Conservation (phyloP, 2,329 filamentous ascomycete species). For the Phoma sp. region DNA sequence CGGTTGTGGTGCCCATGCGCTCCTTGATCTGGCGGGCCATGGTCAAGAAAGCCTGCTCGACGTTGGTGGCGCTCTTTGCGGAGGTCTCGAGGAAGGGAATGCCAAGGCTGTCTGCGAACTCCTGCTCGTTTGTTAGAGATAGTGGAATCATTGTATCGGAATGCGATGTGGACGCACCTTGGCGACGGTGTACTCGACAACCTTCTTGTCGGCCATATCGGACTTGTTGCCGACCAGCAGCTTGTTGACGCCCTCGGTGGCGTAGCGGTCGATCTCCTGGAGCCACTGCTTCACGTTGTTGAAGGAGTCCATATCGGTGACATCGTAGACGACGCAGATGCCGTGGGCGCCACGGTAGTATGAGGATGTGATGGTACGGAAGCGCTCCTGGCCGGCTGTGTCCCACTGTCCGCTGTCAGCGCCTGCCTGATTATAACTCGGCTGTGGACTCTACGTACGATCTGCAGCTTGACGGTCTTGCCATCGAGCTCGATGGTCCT, state of each 20-base stretch:
- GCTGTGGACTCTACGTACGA: constrained; percentile 56
- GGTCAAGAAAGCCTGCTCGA: constrained; percentile 99
- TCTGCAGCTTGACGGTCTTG: constrained; percentile 99
- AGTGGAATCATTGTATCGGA: background rate
- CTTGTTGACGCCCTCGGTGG: constrained; percentile 99
- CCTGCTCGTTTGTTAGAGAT: constrained; percentile 60
- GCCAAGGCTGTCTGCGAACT: constrained; percentile 97
- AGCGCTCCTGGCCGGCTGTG: constrained; percentile 97
- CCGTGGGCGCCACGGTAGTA: constrained; percentile 99
- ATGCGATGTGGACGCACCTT: constrained; percentile 69
- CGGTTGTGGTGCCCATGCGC: constrained; percentile 95
- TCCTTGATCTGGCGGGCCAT: constrained; percentile 99
- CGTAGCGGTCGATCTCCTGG: constrained; percentile 98
- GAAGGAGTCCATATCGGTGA: constrained; percentile 99
- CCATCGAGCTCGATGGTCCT: constrained; percentile 98
- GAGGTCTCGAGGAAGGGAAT: constrained; percentile 99
- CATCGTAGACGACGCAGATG: constrained; percentile 99
- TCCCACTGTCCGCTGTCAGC: constrained; percentile 75
- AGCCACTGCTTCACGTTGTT: constrained; percentile 99
- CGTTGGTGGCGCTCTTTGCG: constrained; percentile 99
- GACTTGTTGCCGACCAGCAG: constrained; percentile 99
- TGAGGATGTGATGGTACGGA: constrained; percentile 99
- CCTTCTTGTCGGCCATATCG: constrained; percentile 99
- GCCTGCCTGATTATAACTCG: background rate
- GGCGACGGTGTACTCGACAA: constrained; percentile 98